These are phyloP conservation scores for Zygoascus tannicola DNA, from an alignment of 805 yeast genomes.

Conservation along the genomic window DNA sequence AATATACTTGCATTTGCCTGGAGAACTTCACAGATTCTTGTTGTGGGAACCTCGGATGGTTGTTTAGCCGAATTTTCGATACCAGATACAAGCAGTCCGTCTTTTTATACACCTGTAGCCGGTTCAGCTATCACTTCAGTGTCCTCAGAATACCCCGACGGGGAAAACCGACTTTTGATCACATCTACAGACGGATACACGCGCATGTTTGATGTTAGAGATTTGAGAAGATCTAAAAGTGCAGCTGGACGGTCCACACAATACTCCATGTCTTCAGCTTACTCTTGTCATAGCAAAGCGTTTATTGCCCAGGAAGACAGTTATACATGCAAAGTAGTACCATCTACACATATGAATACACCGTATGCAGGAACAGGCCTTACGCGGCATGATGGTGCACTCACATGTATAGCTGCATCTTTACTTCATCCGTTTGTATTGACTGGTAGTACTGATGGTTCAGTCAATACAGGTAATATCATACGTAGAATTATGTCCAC, in stretches of 20 bases:
- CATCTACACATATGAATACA: conserved; percentile 28
- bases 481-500: conserved; percentile 25
- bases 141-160: conserved; percentile 29
- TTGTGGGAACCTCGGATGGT: conserved; percentile 55
- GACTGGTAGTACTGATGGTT: conserved; percentile 44
- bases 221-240: conserved; percentile 16
- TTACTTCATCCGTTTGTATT: conserved; percentile 38
- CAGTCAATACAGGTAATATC: conserved; percentile 34
- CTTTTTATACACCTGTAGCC: conserved; percentile 32
- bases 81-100: conserved; percentile 26
- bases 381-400: conserved; percentile 34
- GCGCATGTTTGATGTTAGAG: conserved; percentile 29
- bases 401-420: conserved; percentile 34
- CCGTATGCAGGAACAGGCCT: conserved; percentile 27
- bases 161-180: conserved; percentile 29
- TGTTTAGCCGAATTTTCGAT: conserved; percentile 47
- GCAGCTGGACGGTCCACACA: conserved; percentile 22
- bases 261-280: conserved; percentile 25
- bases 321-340: conserved; percentile 29
- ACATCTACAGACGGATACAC: conserved; percentile 37
- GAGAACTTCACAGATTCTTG: conserved; percentile 34
- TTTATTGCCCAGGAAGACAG: conserved; percentile 37
- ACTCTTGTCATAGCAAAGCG: conserved; percentile 21
- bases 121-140: conserved; percentile 32
- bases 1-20: conserved; percentile 43